These are phyloP conservation scores for Macrolepiota albuminosa DNA, from an alignment of 768 basidiomycete species.

Conservation along the genomic window DNA sequence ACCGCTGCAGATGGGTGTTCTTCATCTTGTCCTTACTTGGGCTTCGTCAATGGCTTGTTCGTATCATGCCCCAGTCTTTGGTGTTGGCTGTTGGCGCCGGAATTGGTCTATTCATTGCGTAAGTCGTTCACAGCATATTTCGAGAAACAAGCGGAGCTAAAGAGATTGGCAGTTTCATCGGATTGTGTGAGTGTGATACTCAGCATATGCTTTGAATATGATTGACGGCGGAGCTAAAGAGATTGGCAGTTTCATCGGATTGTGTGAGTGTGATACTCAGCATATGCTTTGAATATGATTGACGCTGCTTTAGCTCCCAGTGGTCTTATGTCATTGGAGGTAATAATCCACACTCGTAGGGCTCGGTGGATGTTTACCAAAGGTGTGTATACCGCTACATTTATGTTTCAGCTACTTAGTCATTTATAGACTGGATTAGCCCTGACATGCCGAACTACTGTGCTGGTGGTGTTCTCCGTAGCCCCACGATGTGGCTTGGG, in stretches of 20 bases:
- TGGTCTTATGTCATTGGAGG: conserved; percentile 77
- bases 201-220: neutral
- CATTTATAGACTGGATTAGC: conserved; percentile 36
- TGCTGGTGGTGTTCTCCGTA: conserved; percentile 55
- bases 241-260: conserved; percentile 59
- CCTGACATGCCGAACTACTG: conserved; percentile 56
- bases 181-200: conserved; percentile 45
- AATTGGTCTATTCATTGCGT: conserved; percentile 87
- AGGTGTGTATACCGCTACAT: conserved; percentile 24
- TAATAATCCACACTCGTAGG: conserved; percentile 63
- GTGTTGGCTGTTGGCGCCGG: conserved; percentile 82
- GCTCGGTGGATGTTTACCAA: conserved; percentile 67
- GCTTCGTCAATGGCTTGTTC: conserved; percentile 84
- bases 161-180: conserved; percentile 53
- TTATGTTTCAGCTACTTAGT: neutral
- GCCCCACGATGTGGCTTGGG: conserved; percentile 85
- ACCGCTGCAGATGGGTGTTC: conserved; percentile 64
- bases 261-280: conserved; percentile 39
- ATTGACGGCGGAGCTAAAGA: conserved; percentile 9
- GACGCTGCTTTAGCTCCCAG: conserved; percentile 38
- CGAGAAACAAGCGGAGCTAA: conserved; percentile 6
- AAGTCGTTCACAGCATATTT: conserved; percentile 23
- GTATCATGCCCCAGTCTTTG: conserved; percentile 85
- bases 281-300: neutral
- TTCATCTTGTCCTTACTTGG: conserved; percentile 75